These are phyloP conservation scores for Suhomyces wounanorum DNA, from an alignment of 1,139 yeast species.

Conservation along the genomic window DNA sequence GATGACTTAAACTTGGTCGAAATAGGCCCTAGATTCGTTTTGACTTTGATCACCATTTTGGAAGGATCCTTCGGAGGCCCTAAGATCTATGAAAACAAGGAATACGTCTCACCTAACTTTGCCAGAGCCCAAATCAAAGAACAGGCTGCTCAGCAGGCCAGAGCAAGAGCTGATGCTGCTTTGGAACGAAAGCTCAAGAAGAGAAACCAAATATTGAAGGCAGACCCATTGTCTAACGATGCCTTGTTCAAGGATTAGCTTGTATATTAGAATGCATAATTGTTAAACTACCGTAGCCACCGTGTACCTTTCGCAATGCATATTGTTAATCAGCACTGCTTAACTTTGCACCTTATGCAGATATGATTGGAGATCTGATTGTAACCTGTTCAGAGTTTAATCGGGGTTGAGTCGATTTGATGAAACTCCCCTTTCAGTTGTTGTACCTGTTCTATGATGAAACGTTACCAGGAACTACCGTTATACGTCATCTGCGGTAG, in stretches of 20 bases:
- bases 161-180: slow-evolving; percentile 77
- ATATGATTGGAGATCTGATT: too few species aligned
- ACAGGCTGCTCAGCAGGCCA: slow-evolving; percentile 79
- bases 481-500: neutral
- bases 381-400: too few species aligned
- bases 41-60: slow-evolving; percentile 86
- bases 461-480: neutral
- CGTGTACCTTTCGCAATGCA: neutral
- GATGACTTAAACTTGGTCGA: slow-evolving; percentile 79
- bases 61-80: slow-evolving; percentile 99
- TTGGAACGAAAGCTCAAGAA: slow-evolving; percentile 70
- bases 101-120: slow-evolving; percentile 93
- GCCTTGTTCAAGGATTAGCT: slow-evolving; percentile 59
- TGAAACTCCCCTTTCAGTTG: too few species aligned
- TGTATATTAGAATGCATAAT: slow-evolving; percentile 1
- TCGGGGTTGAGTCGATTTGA: too few species aligned
- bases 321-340: too few species aligned
- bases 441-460: neutral
- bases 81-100: slow-evolving; percentile 94
- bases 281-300: neutral
- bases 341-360: neutral
- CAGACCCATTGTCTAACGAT: slow-evolving; percentile 84
- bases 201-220: slow-evolving; percentile 72
- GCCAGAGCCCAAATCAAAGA: slow-evolving; percentile 88
- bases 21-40: slow-evolving; percentile 95